Evolutionary conservation across 495 filamentous ascomycete species (phyloP).

Genomic region (Evernia prunastri): DNA sequence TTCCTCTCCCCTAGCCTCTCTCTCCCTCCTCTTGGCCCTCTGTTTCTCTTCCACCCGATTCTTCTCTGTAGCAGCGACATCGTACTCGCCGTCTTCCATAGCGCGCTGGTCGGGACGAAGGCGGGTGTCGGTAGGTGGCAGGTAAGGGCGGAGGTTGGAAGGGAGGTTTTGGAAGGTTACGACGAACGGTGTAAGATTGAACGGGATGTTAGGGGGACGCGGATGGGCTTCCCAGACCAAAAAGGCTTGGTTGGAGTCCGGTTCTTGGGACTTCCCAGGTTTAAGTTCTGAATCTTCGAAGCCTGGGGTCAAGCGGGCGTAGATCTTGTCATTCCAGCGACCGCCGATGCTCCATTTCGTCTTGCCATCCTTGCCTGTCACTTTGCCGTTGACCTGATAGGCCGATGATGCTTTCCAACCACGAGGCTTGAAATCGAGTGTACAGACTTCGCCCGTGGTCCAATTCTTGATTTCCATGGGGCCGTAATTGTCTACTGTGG

Average conservation of each 20-base stretch:
- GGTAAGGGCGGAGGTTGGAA: conserved; percentile 59
- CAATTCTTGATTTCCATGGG: conserved; percentile 96
- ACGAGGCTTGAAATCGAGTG: conserved; percentile 90
- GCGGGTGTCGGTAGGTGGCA: conserved; percentile 89
- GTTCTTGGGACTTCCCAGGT: conserved; percentile 41
- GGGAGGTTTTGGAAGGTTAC: conserved; percentile 87
- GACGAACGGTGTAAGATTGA: conserved; percentile 95
- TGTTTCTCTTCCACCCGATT: conserved; percentile 93
- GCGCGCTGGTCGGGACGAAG: conserved; percentile 92
- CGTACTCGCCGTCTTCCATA: conserved; percentile 96
- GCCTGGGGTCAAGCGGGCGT: conserved; percentile 85
- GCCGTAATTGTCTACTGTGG: conserved; percentile 97
- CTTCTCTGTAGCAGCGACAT: conserved; percentile 88
- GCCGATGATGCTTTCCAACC: conserved; percentile 92
- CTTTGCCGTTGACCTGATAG: conserved; percentile 79
- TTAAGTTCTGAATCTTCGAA: conserved; percentile 70
- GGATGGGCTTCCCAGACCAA: conserved; percentile 85
- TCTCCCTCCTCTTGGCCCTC: conserved; percentile 62
- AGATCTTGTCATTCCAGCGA: conserved; percentile 96
- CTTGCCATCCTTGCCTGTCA: conserved; percentile 64
- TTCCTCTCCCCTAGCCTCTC: conserved; percentile 71
- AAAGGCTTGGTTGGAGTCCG: conserved; percentile 61
- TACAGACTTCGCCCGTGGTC: conserved; percentile 84
- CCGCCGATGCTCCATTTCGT: conserved; percentile 86
- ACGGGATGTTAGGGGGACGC: conserved; percentile 78